phyloP scores from a whole-genome alignment of 768 basidiomycete genomes.

The Leccinum rimulosum region DNA sequence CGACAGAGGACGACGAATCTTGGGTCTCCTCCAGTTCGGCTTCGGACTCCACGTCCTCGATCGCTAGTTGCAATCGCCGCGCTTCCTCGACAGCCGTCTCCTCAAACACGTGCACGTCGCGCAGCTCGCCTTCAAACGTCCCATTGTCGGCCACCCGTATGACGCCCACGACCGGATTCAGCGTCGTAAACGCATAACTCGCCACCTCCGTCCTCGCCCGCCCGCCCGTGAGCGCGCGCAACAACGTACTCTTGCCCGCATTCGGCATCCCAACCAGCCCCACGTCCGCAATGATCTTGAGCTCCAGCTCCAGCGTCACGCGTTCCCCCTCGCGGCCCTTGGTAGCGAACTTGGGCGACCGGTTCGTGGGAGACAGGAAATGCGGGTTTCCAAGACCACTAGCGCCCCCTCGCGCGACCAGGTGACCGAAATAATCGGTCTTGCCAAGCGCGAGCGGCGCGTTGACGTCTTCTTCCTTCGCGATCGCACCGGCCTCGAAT shows the following conservation, averaged over 20 bases:
- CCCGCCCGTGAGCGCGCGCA: constrained; percentile 86
- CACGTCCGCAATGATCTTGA: constrained; percentile 93
- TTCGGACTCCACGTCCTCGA: constrained; percentile 31
- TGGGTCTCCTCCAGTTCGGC: background rate
- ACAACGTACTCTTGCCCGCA: constrained; percentile 87
- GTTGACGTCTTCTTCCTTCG: constrained; percentile 23
- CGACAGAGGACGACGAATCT: background rate
- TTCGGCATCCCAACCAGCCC: constrained; percentile 97
- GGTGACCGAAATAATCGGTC: constrained; percentile 52
- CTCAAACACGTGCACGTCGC: constrained; percentile 52
- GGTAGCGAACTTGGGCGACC: constrained; percentile 86
- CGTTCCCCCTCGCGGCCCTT: constrained; percentile 70
- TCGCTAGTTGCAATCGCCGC: constrained; percentile 36
- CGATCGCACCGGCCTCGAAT: constrained; percentile 32
- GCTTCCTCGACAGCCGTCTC: constrained; percentile 61
- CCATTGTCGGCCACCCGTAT: constrained; percentile 83
- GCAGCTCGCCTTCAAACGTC: constrained; percentile 61
- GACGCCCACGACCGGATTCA: constrained; percentile 91
- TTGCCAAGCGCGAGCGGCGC: constrained; percentile 63
- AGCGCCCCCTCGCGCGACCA: constrained; percentile 72
- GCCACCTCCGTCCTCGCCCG: constrained; percentile 84
- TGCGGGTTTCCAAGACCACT: constrained; percentile 91
- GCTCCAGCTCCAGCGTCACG: constrained; percentile 81
- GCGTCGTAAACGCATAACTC: constrained; percentile 90
- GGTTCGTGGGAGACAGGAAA: constrained; percentile 64